phyloP scores from a whole-genome alignment of 176 grass and related monocot species.

The Raddia guianensis region DNA sequence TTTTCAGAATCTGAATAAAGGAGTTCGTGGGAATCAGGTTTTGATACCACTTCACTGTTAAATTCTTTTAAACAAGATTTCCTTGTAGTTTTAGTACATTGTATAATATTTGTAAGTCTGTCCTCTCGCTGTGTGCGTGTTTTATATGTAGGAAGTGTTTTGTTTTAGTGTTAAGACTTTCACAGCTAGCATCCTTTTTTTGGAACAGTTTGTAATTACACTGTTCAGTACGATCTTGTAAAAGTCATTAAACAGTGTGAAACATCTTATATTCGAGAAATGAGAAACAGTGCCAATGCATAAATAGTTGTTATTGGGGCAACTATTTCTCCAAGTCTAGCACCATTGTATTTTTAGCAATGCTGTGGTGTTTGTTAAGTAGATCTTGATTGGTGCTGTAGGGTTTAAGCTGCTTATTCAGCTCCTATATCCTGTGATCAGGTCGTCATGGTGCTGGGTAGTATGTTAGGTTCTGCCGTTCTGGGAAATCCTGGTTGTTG shows the following conservation, averaged over 20 bases:
- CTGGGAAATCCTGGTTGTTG: no score
- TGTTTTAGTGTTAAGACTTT: neutral
- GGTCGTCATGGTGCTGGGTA: neutral
- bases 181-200: neutral
- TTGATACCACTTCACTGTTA: constrained; percentile 28
- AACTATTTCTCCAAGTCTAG: neutral
- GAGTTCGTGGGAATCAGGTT: constrained; percentile 98
- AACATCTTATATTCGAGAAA: neutral
- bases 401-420: constrained; percentile 2
- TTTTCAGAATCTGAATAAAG: constrained; percentile 99
- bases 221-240: constrained; percentile 2
- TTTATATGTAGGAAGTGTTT: neutral
- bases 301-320: constrained; percentile 8
- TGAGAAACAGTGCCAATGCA: neutral
- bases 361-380: neutral
- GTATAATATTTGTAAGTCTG: neutral
- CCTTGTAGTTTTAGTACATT: constrained; percentile 10
- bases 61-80: constrained; percentile 29
- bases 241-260: neutral
- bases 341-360: constrained; percentile 30
- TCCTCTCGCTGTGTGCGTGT: neutral
- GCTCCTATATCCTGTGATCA: neutral
- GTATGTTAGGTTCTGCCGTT: neutral
- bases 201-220: constrained; percentile 11
- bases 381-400: neutral